These are phyloP conservation scores for Eucalyptus albens DNA, from an alignment of 345 rosid genomes.

Conservation along the genomic window DNA sequence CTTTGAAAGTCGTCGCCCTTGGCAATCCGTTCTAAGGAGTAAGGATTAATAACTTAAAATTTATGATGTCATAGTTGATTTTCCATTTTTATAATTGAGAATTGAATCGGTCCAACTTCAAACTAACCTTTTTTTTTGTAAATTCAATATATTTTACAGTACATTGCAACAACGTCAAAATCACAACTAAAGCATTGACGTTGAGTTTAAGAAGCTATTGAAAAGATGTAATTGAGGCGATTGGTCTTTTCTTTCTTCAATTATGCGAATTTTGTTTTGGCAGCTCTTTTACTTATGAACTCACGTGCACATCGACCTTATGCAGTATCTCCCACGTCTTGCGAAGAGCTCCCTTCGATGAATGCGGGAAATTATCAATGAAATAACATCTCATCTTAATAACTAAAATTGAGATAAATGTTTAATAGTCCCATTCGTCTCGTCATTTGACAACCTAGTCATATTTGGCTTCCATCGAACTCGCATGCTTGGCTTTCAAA, in stretches of 20 bases:
- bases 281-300: background rate
- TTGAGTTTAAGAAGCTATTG: background rate
- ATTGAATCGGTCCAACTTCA: background rate
- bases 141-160: background rate
- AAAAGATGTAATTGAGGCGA: background rate
- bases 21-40: background rate
- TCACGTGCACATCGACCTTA: background rate
- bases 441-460: background rate
- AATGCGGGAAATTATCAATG: background rate
- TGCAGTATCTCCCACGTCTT: background rate
- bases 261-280: background rate
- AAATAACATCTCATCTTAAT: background rate
- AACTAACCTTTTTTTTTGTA: background rate
- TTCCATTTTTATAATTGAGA: background rate
- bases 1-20: background rate
- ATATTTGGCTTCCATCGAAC: background rate
- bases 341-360: background rate
- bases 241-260: background rate
- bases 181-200: background rate
- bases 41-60: background rate
- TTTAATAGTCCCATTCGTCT: rapidly evolving
- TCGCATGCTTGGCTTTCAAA: no score
- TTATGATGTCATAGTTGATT: background rate
- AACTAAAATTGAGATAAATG: background rate
- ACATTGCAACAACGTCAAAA: background rate